Evolutionary conservation across 2,329 filamentous ascomycete species (phyloP).

Genomic region (Claviceps spartinae): DNA sequence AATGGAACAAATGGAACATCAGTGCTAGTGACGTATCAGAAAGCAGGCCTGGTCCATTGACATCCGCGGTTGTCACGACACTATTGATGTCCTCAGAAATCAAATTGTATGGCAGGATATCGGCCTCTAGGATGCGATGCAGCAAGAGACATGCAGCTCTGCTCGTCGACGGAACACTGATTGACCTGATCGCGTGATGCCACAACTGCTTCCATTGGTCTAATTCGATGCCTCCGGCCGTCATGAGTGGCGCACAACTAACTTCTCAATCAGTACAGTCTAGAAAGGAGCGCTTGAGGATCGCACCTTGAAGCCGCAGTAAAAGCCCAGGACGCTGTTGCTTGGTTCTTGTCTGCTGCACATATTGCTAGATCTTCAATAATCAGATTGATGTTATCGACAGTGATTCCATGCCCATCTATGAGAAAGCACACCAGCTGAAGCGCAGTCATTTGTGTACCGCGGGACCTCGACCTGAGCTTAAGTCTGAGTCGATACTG

Average conservation of each 20-base stretch:
- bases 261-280: conserved; percentile 10
- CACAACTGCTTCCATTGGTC: conserved; percentile 59
- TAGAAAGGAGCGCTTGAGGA: neutral
- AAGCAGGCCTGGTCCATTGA: conserved; percentile 65
- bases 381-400: conserved; percentile 39
- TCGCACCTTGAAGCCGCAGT: conserved; percentile 64
- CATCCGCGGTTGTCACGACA: conserved; percentile 63
- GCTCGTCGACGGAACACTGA: conserved; percentile 57
- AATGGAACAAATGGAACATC: conserved; percentile 55
- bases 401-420: conserved; percentile 28
- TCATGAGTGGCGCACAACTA: conserved; percentile 18
- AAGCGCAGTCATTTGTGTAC: conserved; percentile 36
- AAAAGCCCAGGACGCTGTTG: conserved; percentile 67
- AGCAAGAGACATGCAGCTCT: conserved; percentile 67
- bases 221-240: conserved; percentile 20
- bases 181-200: conserved; percentile 57
- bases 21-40: conserved; percentile 68
- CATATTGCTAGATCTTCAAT: conserved; percentile 44
- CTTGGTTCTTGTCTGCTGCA: conserved; percentile 55
- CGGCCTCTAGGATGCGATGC: conserved; percentile 48
- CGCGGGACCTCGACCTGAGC: conserved; percentile 29
- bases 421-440: conserved; percentile 46
- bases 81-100: conserved; percentile 57
- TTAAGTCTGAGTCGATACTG: conserved; percentile 35
- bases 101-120: conserved; percentile 53